Conservation (phyloP, 83 land plant species). For the Picea engelmannii region DNA sequence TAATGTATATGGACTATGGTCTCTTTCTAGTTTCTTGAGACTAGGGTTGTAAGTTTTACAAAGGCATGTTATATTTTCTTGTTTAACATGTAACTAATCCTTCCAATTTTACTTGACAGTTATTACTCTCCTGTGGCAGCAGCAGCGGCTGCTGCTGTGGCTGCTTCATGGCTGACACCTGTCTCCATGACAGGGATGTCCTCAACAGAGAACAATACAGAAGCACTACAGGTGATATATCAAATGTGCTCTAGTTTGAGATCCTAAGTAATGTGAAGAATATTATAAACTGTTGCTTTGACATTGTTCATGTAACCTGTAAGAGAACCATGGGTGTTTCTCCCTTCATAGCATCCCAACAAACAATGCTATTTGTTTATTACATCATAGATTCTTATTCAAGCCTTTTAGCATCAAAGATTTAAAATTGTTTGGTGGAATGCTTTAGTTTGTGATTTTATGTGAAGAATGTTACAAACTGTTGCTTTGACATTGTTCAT, state of each 20-base stretch:
- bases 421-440: too few species aligned
- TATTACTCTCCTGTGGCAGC: background rate
- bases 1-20: too few species aligned
- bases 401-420: background rate
- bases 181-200: background rate
- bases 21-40: too few species aligned
- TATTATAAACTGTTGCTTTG: background rate
- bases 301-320: background rate
- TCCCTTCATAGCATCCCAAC: background rate
- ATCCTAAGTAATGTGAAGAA: background rate
- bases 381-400: background rate
- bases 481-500: background rate
- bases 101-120: too few species aligned
- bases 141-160: background rate
- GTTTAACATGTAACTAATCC: too few species aligned
- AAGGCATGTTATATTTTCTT: too few species aligned
- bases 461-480: too few species aligned
- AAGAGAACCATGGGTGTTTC: background rate
- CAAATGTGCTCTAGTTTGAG: background rate
- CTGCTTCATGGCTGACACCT: background rate
- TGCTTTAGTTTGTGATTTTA: too few species aligned
- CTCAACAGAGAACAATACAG: background rate
- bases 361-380: background rate
- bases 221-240: constrained; percentile 1
- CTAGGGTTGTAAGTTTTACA: too few species aligned